phyloP scores from a whole-genome alignment of 2,329 filamentous ascomycete species.

The Canariomyces notabilis region DNA sequence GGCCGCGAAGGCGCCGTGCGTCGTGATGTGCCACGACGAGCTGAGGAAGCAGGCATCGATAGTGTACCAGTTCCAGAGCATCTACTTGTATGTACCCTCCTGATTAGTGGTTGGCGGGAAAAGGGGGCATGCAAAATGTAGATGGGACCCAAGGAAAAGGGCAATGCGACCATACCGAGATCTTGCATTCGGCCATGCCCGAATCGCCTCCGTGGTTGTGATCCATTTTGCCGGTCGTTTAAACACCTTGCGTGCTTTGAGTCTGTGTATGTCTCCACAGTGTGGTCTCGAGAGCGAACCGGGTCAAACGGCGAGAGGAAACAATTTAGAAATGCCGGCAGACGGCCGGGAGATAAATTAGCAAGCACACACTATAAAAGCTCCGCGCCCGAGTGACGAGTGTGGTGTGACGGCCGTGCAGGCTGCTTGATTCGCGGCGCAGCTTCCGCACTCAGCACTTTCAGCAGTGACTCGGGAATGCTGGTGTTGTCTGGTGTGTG shows the following conservation, averaged over 20 bases:
- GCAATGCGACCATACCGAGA: conserved; percentile 17
- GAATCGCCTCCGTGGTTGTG: conserved; percentile 5
- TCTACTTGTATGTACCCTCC: conserved; percentile 31
- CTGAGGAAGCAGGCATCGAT: conserved; percentile 39
- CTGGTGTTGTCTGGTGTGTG: too few relatives aligned
- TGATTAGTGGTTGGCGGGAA: not conserved
- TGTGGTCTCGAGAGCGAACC: not conserved
- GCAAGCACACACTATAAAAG: not conserved
- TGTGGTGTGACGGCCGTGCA: too few relatives aligned
- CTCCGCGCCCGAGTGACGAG: not conserved
- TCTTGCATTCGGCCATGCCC: conserved; percentile 17
- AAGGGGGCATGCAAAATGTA: too few relatives aligned
- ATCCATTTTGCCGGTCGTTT: conserved; percentile 14
- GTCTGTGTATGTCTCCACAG: too few relatives aligned
- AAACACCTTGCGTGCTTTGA: too few relatives aligned
- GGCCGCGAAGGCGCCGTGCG: conserved; percentile 38
- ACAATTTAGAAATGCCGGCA: not conserved
- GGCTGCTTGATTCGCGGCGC: too few relatives aligned
- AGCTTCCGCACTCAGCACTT: too few relatives aligned
- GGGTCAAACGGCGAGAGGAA: not conserved
- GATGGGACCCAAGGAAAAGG: too few relatives aligned
- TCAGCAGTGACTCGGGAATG: too few relatives aligned
- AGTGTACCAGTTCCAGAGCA: conserved; percentile 43
- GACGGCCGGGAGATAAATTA: not conserved
- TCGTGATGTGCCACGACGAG: conserved; percentile 37